Evolutionary conservation across 1,139 yeast genomes (phyloP).

Genomic region (Lodderomyces theae): DNA sequence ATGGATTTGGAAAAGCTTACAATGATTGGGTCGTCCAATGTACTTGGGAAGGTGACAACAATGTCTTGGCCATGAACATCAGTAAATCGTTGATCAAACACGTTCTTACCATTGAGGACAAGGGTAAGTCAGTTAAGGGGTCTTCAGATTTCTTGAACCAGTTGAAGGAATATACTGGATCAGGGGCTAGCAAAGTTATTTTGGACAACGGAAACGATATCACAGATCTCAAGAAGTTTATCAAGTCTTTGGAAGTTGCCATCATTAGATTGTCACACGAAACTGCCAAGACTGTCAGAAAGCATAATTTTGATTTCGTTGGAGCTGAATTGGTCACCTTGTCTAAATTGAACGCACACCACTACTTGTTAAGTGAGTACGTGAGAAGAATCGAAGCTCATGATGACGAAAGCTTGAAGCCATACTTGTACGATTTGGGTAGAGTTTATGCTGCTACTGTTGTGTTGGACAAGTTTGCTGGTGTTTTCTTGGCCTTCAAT

Average conservation of each 20-base stretch:
- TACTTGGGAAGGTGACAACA: constrained; percentile 56
- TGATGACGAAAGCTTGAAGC: constrained; percentile 22
- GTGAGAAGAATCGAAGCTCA: constrained; percentile 23
- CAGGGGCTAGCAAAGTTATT: constrained; percentile 23
- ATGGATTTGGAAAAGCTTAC: constrained; percentile 48
- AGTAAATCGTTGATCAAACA: constrained; percentile 47
- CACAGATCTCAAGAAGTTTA: constrained; percentile 30
- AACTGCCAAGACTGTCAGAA: constrained; percentile 30
- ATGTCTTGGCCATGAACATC: constrained; percentile 44
- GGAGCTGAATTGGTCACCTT: constrained; percentile 59
- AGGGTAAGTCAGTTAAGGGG: constrained; percentile 36
- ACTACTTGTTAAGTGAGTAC: constrained; percentile 34
- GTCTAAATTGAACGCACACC: constrained; percentile 53
- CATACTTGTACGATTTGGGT: constrained; percentile 27
- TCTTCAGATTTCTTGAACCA: constrained; percentile 40
- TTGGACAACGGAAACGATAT: constrained; percentile 30
- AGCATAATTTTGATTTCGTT: constrained; percentile 41
- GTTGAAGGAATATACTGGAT: constrained; percentile 27
- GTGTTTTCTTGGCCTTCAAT: constrained; percentile 39
- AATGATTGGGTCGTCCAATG: constrained; percentile 52
- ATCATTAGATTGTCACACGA: constrained; percentile 39
- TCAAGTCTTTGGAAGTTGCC: constrained; percentile 41
- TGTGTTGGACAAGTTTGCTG: constrained; percentile 38
- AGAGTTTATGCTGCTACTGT: constrained; percentile 28
- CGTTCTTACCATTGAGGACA: constrained; percentile 27